Evolutionary conservation across 1,284 basidiomycete genomes (phyloP).

Genomic region (Pseudozyma sp.): DNA sequence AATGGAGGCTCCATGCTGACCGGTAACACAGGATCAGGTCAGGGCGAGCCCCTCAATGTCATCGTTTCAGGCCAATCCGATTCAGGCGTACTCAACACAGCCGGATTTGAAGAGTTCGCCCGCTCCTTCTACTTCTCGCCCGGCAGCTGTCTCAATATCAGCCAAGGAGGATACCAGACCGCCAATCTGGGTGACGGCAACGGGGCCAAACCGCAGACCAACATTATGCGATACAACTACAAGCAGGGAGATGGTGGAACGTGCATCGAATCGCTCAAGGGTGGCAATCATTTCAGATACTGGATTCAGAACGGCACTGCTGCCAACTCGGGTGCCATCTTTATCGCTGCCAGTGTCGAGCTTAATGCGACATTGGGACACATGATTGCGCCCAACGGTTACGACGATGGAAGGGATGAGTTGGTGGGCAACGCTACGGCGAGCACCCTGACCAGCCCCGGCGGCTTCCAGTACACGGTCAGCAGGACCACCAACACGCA

Average conservation of each 20-base stretch:
- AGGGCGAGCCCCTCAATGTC: conserved; percentile 64
- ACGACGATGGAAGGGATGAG: conserved; percentile 61
- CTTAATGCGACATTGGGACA: conserved; percentile 47
- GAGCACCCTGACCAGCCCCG: conserved; percentile 47
- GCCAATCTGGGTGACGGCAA: conserved; percentile 67
- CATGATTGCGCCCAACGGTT: conserved; percentile 61
- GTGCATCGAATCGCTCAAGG: conserved; percentile 57
- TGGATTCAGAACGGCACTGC: conserved; percentile 62
- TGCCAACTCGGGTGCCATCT: conserved; percentile 59
- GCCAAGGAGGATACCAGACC: conserved; percentile 57
- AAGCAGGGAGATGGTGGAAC: conserved; percentile 54
- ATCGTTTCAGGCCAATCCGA: conserved; percentile 61
- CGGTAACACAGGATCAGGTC: conserved; percentile 21
- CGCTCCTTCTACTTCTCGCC: conserved; percentile 53
- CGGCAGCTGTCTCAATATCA: conserved; percentile 62
- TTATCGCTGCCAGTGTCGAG: conserved; percentile 64
- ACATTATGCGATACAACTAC: conserved; percentile 58
- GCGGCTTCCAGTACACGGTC: conserved; percentile 55
- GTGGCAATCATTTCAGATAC: conserved; percentile 66
- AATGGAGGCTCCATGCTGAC: conserved; percentile 49
- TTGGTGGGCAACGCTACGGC: conserved; percentile 62
- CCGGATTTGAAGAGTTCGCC: conserved; percentile 55
- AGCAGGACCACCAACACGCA: conserved; percentile 31
- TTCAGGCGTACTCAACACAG: conserved; percentile 42
- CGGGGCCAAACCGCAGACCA: conserved; percentile 56